phyloP scores from a whole-genome alignment of 352 stramenopile species.

The Sclerospora graminicola region DNA sequence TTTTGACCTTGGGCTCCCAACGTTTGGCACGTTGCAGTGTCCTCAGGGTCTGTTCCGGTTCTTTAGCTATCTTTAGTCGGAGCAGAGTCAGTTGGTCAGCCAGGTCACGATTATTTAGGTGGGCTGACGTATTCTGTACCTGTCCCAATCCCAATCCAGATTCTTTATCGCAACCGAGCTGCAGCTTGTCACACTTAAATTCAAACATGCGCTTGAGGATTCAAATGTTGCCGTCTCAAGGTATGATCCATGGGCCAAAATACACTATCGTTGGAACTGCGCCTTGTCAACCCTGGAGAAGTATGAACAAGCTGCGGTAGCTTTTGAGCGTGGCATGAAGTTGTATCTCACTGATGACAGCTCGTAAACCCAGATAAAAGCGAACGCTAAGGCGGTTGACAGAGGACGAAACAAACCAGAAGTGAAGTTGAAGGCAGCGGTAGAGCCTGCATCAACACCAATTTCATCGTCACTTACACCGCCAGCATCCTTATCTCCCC shows the following conservation, averaged over 20 bases:
- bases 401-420: slow-evolving; percentile 1
- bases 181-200: slow-evolving; percentile 63
- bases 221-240: slow-evolving; percentile 50
- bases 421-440: slow-evolving; percentile 5
- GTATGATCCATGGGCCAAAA: slow-evolving; percentile 74
- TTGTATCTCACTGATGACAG: slow-evolving; percentile 53
- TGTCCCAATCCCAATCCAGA: slow-evolving; percentile 34
- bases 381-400: slow-evolving; percentile 6
- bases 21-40: too few species aligned
- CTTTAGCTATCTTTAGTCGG: too few species aligned
- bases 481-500: too few species aligned
- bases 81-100: too few species aligned
- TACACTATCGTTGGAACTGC: slow-evolving; percentile 66
- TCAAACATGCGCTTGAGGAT: slow-evolving; percentile 48
- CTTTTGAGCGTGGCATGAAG: slow-evolving; percentile 58
- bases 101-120: too few species aligned
- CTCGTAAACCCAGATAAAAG: slow-evolving; percentile 50
- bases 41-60: too few species aligned
- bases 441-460: background rate
- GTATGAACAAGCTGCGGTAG: slow-evolving; percentile 48
- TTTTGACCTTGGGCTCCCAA: too few species aligned
- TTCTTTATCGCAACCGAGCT: slow-evolving; percentile 75
- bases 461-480: too few species aligned
- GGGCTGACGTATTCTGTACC: slow-evolving; percentile 1
- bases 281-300: slow-evolving; percentile 52